A percentile compares a stretch with the other conserved stretches of the same genome.
These are phyloP conservation scores for Oryza brachyantha DNA, from an alignment of 176 grass and related monocot genomes.

Conservation along the genomic window DNA sequence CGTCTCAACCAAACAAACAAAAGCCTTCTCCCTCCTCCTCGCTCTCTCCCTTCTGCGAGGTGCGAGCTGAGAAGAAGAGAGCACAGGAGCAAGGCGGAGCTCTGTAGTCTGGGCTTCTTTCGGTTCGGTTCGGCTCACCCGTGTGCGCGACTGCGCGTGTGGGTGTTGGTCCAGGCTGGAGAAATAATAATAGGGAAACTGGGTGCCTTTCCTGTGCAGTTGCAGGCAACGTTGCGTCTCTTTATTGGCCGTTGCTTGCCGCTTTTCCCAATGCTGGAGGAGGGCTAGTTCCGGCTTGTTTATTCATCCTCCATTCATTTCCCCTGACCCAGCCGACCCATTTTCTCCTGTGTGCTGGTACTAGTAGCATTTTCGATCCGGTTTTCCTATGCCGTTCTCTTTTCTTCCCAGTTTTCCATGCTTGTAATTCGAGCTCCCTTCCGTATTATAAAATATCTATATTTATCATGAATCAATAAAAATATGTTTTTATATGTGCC, in stretches of 20 bases:
- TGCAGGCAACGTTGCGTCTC: slow-evolving; percentile 40
- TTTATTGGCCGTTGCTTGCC: slow-evolving; percentile 58
- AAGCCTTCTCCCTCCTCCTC: slow-evolving; percentile 22
- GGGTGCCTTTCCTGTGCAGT: slow-evolving; percentile 21
- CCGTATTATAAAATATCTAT: too few species aligned
- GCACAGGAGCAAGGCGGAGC: background rate
- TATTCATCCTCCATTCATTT: background rate
- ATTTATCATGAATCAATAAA: too few species aligned
- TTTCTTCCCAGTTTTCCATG: too few species aligned
- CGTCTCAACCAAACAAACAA: slow-evolving; percentile 56
- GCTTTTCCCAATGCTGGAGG: slow-evolving; percentile 29
- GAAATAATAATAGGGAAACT: slow-evolving; percentile 6
- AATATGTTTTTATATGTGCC: too few species aligned
- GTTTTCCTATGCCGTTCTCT: too few species aligned
- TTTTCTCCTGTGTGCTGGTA: too few species aligned
- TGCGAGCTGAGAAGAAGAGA: background rate
- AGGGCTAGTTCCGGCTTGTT: background rate
- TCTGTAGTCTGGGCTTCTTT: too few species aligned
- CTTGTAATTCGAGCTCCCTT: too few species aligned
- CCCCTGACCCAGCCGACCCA: background rate
- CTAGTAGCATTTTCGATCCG: too few species aligned
- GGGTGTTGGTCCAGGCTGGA: slow-evolving; percentile 39
- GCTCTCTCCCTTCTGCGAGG: background rate
- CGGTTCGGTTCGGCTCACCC: background rate
- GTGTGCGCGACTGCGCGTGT: slow-evolving; percentile 29